Evolutionary conservation across 257 asterid genomes (phyloP), one percentile per base, ranked within the genome.

Genomic region (Leonotis leonurus): DNA sequence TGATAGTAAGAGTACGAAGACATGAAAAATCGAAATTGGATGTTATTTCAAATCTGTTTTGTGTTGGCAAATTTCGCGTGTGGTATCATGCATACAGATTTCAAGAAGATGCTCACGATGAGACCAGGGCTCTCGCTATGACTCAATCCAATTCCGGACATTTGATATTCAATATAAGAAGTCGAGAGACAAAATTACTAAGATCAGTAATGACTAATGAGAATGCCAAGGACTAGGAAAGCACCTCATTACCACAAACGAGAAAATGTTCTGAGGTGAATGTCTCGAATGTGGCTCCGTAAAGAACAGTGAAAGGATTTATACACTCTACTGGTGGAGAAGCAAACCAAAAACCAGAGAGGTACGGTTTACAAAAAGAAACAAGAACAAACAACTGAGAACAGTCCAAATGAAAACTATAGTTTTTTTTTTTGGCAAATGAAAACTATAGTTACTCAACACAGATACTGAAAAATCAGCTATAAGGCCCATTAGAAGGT

Each of bases 291-390:
- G n/a, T 11, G 22, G 35, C 27, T 45, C 36, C 9, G 37, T 21
- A 36, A 67, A 57, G 24, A 44, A 11, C 46, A 30, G 20, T 58
- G 16, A 29, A 48, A 24, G 35, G 32, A 46, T 18, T 21, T 6
- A 24, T 44, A 39, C 43, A 18, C 37, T 35, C 43, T 10, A 56
- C 21, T 9, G 35, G 24, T 21, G 53, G 21, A 46, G 16, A 30
- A 43, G 24, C 16, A 51, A 35, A 43, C 62, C 25, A 56, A 50
- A 45, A 62, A n/a, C n/a, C 43, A 46, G 41, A 64, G 22, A 71
- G 51, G 56, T 20, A 17, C 29, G 63, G 29, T 39, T 57, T 12
- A 14, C 25, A 40, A 49, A 25, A 17, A 13, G 51, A 46, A 43
- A 25, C 39, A 57, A 17, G 33, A n/a, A 21, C 37, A 29, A n/a